Evolutionary conservation across 495 filamentous ascomycete species (phyloP), one percentile per base, ranked within the genome.

Genomic region (Chaetomidium leptoderma): DNA sequence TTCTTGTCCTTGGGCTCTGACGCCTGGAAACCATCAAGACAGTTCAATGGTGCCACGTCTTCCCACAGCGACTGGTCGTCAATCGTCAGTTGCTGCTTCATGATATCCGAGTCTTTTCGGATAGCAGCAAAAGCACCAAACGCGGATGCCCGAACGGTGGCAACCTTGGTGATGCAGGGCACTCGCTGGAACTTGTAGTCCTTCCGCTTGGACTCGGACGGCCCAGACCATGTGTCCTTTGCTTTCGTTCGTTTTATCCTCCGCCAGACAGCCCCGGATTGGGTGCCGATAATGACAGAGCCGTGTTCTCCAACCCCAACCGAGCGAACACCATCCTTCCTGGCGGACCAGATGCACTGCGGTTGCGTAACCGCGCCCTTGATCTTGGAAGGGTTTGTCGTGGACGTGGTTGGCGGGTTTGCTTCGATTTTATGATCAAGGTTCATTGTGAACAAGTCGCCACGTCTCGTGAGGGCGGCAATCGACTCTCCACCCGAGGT

Each of bases 161-260:
- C 79, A 6, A 92, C 87, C 26, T 89, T 83, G 1, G 91, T 97
- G 35, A 98, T 78, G 44, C 87, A 88, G 4, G 95, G 86, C 21
- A 98, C 84, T 26, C 93, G 83, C 63, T 88, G 84, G 64, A 96
- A 97, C 61, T 97, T 97, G 74, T 90, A 96, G 61, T 96, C 90
- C 61, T 88, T 90, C n/a, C 79, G 74, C 66, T 79, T 85, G 43
- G 76, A 70, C 23, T 82, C 85, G 6, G 65, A 69, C 11, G 59
- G 60, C 2, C 80, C 72, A 5, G 77, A 73, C 50, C 76, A 82
- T 1, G 85, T 78, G 64, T 89, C 85, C 64, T 95, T 96, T 58
- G 83, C 81, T 58, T 91, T 92, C 9, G 80, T 77, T 61, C 95
- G 81, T 63, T 89, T 91, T 55, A 90, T 81, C 45, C 92, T 85